Percentiles rank a stretch among this genome's conserved stretches.
Evolutionary conservation across 2,329 filamentous ascomycete species (phyloP).

Genomic region (Tolypocladium sp.): DNA sequence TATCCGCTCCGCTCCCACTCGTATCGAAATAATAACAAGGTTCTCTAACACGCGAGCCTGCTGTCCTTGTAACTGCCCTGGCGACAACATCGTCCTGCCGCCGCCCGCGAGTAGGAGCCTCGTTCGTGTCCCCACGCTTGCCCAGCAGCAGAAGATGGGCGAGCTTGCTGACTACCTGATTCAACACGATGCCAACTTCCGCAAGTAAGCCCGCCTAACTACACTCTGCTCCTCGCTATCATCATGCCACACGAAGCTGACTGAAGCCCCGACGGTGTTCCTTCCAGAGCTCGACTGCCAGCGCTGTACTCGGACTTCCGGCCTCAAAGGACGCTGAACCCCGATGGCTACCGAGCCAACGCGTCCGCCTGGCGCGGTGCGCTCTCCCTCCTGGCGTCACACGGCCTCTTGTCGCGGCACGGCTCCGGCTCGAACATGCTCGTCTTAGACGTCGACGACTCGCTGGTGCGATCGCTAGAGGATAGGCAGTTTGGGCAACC

Average conservation of each 20-base stretch:
- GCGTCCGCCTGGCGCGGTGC: conserved; percentile 69
- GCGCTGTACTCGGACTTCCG: conserved; percentile 86
- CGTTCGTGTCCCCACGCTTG: not conserved
- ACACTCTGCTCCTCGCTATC: not conserved
- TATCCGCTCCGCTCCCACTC: no score
- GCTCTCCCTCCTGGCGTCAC: conserved; percentile 57
- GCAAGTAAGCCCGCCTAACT: conserved; percentile 30
- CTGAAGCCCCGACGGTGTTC: not conserved
- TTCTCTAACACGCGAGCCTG: no score
- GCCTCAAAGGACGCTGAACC: conserved; percentile 64
- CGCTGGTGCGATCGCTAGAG: conserved; percentile 62
- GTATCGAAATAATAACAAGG: no score
- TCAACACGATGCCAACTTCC: conserved; percentile 51
- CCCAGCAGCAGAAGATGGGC: conserved; percentile 35
- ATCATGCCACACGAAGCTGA: not conserved
- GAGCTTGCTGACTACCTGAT: conserved; percentile 61
- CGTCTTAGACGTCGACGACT: conserved; percentile 46
- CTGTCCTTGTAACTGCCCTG: not conserved
- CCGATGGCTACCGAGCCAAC: conserved; percentile 78
- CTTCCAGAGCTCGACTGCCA: conserved; percentile 61
- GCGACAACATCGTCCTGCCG: not conserved
- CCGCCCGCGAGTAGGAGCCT: not conserved
- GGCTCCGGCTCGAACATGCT: conserved; percentile 36
- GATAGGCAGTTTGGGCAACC: conserved; percentile 73
- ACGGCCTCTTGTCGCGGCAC: conserved; percentile 41